Percentiles rank a stretch among this genome's conserved stretches.
phyloP scores from a whole-genome alignment of 352 stramenopile species.

The Phytopythium aichiense region DNA sequence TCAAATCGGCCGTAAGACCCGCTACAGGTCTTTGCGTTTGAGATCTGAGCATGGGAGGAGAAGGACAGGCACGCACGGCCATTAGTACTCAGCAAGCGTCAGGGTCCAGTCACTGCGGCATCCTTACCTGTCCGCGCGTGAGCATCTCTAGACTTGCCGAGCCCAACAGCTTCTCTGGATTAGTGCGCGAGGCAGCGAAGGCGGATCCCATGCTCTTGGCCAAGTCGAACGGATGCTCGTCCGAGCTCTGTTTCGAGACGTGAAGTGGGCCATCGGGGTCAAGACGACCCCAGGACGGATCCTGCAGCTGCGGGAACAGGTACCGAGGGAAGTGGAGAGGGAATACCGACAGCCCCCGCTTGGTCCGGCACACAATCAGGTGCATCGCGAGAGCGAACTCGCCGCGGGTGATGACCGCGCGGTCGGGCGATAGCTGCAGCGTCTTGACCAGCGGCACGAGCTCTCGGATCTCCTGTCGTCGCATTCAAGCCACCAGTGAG shows the following conservation, averaged over 20 bases:
- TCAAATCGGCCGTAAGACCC: neutral
- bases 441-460: slow-evolving; percentile 20
- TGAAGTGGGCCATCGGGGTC: neutral
- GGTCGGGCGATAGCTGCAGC: slow-evolving; percentile 13
- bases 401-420: slow-evolving; percentile 6
- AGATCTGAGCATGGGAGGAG: neutral
- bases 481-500: neutral
- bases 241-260: neutral
- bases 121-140: neutral
- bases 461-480: slow-evolving; percentile 15
- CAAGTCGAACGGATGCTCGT: slow-evolving; percentile 6
- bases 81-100: neutral
- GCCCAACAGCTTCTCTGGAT: slow-evolving; percentile 5
- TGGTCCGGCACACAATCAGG: slow-evolving; percentile 38
- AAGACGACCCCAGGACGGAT: slow-evolving; percentile 1
- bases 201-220: slow-evolving; percentile 4
- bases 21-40: neutral
- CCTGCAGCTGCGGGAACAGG: slow-evolving; percentile 22
- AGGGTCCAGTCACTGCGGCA: neutral
- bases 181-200: neutral
- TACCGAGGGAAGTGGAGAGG: slow-evolving; percentile 24
- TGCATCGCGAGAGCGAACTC: slow-evolving; percentile 36
- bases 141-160: neutral
- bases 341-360: slow-evolving; percentile 21
- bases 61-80: neutral